A percentile compares a stretch with the other conserved stretches of the same genome.
These are phyloP conservation scores for Ceratocystis ficicola DNA, from an alignment of 2,329 filamentous ascomycete genomes.

Conservation along the genomic window DNA sequence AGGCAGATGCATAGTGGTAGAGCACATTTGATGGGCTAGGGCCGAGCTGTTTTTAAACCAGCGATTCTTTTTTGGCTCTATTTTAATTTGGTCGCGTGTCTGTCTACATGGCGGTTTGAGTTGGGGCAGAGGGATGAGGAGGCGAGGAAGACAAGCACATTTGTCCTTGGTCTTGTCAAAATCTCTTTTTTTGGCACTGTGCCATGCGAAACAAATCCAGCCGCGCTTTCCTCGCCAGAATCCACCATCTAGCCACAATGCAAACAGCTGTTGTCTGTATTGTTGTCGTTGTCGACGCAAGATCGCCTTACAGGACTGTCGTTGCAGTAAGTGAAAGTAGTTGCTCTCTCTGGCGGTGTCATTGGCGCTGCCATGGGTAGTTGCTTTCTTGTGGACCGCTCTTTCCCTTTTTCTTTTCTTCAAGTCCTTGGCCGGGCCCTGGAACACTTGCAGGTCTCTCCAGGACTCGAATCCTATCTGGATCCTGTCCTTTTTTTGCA, in stretches of 20 bases:
- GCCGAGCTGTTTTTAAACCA: not conserved
- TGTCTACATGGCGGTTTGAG: no score
- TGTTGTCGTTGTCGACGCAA: not conserved
- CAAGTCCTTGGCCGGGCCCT: not conserved
- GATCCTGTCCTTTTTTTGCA: conserved; percentile 1
- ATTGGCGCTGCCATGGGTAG: not conserved
- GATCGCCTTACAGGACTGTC: no score
- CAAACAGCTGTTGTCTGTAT: not conserved
- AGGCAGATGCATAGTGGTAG: not conserved
- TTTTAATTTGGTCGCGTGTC: not conserved
- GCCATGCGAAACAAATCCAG: not conserved
- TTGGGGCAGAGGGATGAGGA: no score
- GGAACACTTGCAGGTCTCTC: not conserved
- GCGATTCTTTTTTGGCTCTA: not conserved
- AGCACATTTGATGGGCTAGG: not conserved
- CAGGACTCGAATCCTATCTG: not conserved
- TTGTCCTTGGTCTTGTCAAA: not conserved
- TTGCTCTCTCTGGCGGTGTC: not conserved
- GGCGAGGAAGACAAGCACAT: not conserved
- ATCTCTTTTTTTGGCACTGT: not conserved
- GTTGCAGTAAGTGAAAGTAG: no score
- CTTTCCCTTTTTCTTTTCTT: conserved; percentile 2
- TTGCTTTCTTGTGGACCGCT: not conserved
- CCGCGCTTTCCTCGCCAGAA: not conserved
- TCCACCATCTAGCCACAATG: not conserved